These are phyloP conservation scores for Fusarium subglutinans DNA, from an alignment of 2,329 filamentous ascomycete genomes.

Conservation along the genomic window DNA sequence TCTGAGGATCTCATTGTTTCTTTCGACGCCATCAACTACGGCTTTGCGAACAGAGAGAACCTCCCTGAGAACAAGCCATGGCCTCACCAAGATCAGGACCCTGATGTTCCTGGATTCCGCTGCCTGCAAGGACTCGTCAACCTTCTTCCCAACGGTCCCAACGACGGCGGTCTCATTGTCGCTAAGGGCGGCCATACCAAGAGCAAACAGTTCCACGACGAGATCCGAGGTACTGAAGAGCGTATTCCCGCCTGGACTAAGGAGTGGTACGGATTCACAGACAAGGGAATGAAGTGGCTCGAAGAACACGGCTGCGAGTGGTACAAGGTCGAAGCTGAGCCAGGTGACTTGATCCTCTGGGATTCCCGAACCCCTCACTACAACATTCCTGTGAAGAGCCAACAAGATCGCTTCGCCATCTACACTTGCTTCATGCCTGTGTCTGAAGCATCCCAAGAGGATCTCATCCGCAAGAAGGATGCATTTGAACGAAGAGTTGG, in stretches of 20 bases:
- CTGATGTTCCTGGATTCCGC: constrained; percentile 52
- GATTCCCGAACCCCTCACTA: constrained; percentile 53
- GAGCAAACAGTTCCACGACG: constrained; percentile 49
- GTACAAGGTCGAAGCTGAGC: constrained; percentile 53
- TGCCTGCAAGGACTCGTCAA: constrained; percentile 63
- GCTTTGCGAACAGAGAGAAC: constrained; percentile 53
- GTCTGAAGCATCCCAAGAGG: constrained; percentile 43
- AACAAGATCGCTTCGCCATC: constrained; percentile 51
- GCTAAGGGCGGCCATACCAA: constrained; percentile 32
- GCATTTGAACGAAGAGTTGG: constrained; percentile 50
- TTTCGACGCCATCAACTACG: constrained; percentile 51
- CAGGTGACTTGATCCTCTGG: constrained; percentile 55
- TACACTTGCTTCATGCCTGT: constrained; percentile 43
- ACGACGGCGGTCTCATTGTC: constrained; percentile 50
- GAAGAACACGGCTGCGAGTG: constrained; percentile 45
- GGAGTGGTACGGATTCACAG: constrained; percentile 47
- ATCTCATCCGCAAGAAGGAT: constrained; percentile 52
- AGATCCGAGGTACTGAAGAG: constrained; percentile 46
- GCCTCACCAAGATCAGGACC: constrained; percentile 39
- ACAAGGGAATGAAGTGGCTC: constrained; percentile 51
- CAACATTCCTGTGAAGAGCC: constrained; percentile 48
- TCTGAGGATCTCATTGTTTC: constrained; percentile 59
- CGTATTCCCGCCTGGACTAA: constrained; percentile 50
- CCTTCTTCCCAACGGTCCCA: constrained; percentile 46
- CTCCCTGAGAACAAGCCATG: constrained; percentile 35